Evolutionary conservation across 1,284 basidiomycete species (phyloP).

Genomic region (Psilocybe mexicana): DNA sequence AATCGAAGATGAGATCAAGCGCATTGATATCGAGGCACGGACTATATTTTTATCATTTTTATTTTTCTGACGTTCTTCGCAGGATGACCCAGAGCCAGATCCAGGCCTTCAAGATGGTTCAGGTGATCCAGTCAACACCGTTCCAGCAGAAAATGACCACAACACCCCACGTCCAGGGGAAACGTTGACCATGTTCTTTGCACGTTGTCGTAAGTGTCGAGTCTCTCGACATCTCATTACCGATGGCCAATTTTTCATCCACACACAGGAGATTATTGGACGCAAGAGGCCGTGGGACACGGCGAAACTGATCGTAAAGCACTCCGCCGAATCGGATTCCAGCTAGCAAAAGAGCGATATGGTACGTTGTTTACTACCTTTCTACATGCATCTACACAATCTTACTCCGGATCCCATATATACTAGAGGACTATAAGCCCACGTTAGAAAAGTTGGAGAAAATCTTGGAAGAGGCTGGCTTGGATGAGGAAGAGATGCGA

Average conservation of each 20-base stretch:
- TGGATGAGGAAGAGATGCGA: slow-evolving; percentile 83
- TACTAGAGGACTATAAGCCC: slow-evolving; percentile 69
- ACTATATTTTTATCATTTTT: not conserved
- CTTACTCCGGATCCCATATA: not conserved
- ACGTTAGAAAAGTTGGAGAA: slow-evolving; percentile 80
- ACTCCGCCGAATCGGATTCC: slow-evolving; percentile 78
- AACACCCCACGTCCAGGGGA: slow-evolving; percentile 91
- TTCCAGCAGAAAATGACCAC: slow-evolving; percentile 67
- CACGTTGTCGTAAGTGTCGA: slow-evolving; percentile 63
- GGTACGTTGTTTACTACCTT: slow-evolving; percentile 34
- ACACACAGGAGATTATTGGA: slow-evolving; percentile 75
- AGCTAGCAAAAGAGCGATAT: slow-evolving; percentile 69
- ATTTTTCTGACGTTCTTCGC: not conserved
- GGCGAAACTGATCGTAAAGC: slow-evolving; percentile 79
- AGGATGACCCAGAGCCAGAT: slow-evolving; percentile 29
- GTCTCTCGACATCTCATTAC: not conserved
- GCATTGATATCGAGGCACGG: slow-evolving; percentile 31
- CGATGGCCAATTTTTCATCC: not conserved
- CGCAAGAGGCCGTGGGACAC: slow-evolving; percentile 64
- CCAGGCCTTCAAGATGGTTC: slow-evolving; percentile 46
- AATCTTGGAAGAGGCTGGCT: slow-evolving; percentile 82
- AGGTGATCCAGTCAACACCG: slow-evolving; percentile 72
- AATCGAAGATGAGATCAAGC: slow-evolving; percentile 25
- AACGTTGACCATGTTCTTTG: slow-evolving; percentile 83
- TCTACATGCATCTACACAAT: not conserved